phyloP scores from a whole-genome alignment of 495 filamentous ascomycete genomes.

The Podospora bellae-mahoneyi region DNA sequence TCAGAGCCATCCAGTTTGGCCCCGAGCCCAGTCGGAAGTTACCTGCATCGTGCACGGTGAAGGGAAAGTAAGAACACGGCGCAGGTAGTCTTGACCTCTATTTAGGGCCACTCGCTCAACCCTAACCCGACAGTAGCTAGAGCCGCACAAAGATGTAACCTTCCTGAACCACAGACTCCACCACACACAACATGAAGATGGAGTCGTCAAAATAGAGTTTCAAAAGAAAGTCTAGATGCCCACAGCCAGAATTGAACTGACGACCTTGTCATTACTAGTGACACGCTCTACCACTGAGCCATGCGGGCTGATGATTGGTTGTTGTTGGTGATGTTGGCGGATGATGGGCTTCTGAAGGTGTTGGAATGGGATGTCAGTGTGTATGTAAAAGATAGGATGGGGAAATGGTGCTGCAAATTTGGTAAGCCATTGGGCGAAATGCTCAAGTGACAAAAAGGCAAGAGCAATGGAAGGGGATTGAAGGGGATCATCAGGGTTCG shows the following conservation, averaged over 20 bases:
- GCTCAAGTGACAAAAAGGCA: not conserved
- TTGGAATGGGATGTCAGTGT: not conserved
- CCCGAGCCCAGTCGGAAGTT: not conserved
- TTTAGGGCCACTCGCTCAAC: not conserved
- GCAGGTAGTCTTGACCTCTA: not conserved
- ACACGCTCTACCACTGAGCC: constrained; percentile 16
- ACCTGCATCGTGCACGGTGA: constrained; percentile 10
- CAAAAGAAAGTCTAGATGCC: not conserved
- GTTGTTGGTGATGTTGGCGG: not conserved
- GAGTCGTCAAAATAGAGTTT: not conserved
- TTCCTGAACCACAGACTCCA: not conserved
- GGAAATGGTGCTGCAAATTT: too few relatives aligned
- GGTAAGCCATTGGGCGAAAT: too few relatives aligned
- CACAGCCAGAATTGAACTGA: constrained; percentile 20
- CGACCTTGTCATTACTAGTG: constrained; percentile 19
- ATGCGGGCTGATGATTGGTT: constrained; percentile 18
- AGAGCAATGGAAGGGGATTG: not conserved
- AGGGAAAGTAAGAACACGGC: not conserved
- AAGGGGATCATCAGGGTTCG: not conserved
- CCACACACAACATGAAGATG: not conserved
- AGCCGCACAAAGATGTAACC: not conserved
- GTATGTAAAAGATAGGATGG: too few relatives aligned
- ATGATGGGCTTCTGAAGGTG: not conserved
- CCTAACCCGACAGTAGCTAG: not conserved
- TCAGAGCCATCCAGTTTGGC: not conserved